Evolutionary conservation across 2,329 filamentous ascomycete species (phyloP).

Genomic region (Arthrobotrys musiformis): DNA sequence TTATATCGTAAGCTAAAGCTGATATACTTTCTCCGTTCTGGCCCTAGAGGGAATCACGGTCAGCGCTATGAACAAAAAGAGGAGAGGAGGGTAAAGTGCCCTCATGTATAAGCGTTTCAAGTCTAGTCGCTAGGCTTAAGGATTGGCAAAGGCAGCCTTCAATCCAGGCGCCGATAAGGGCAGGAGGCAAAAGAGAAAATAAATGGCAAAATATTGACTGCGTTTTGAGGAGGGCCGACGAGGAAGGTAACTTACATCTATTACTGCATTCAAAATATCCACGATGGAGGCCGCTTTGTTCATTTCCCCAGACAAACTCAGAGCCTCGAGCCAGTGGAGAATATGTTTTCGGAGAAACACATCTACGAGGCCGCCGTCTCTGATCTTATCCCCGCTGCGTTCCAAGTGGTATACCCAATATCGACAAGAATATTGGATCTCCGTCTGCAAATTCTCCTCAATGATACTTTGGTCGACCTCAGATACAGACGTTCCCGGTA

Average conservation of each 20-base stretch:
- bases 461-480: conserved; percentile 56
- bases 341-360: conserved; percentile 61
- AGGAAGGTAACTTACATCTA: conserved; percentile 41
- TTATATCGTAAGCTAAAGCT: conserved; percentile 13
- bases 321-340: conserved; percentile 63
- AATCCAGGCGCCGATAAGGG: no score
- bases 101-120: no score
- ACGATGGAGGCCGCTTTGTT: conserved; percentile 51
- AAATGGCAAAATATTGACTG: not conserved
- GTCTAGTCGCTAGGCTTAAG: no score
- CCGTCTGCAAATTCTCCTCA: conserved; percentile 60
- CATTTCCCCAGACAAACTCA: conserved; percentile 60
- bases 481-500: conserved; percentile 48
- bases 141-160: no score
- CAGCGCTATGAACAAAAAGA: not conserved
- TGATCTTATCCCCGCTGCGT: conserved; percentile 57
- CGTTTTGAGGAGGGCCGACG: no score
- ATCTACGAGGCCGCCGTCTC: conserved; percentile 58
- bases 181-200: no score
- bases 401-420: conserved; percentile 62
- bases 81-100: not conserved
- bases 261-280: not conserved
- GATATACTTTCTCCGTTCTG: not conserved
- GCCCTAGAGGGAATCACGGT: not conserved
- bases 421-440: conserved; percentile 62